phyloP scores from a whole-genome alignment of 768 basidiomycete genomes.

The Kwoniella sp. region DNA sequence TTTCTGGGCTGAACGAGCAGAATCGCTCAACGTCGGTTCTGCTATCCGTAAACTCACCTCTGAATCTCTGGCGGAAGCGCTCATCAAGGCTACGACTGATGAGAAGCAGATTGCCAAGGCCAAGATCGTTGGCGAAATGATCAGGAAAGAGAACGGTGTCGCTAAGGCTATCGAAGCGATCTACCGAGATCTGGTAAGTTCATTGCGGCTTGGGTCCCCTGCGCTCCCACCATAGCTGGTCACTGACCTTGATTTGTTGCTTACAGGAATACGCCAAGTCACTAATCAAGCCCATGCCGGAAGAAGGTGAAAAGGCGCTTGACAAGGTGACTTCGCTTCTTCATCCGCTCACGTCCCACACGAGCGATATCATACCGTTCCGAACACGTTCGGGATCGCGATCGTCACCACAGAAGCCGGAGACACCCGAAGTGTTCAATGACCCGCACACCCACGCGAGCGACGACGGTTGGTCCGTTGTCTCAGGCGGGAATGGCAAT shows the following conservation, averaged over 20 bases:
- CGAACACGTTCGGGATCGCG: slow-evolving; percentile 16
- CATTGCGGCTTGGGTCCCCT: neutral
- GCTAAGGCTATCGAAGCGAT: slow-evolving; percentile 89
- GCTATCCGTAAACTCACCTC: slow-evolving; percentile 85
- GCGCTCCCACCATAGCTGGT: neutral
- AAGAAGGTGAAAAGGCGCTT: slow-evolving; percentile 18
- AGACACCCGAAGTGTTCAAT: neutral
- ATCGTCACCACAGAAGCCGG: slow-evolving; percentile 12
- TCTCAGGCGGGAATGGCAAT: slow-evolving; percentile 6
- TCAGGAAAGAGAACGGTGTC: slow-evolving; percentile 90
- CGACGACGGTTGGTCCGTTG: slow-evolving; percentile 25
- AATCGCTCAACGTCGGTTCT: slow-evolving; percentile 87
- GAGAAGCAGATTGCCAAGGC: slow-evolving; percentile 85
- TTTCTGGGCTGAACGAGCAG: slow-evolving; percentile 98
- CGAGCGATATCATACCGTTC: slow-evolving; percentile 5
- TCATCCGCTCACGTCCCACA: slow-evolving; percentile 19
- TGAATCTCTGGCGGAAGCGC: slow-evolving; percentile 73
- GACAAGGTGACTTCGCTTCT: slow-evolving; percentile 31
- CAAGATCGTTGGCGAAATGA: slow-evolving; percentile 78
- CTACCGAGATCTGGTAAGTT: slow-evolving; percentile 75
- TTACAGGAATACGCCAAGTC: slow-evolving; percentile 79
- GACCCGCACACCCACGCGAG: slow-evolving; percentile 6
- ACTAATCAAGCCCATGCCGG: slow-evolving; percentile 67
- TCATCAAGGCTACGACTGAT: slow-evolving; percentile 80
- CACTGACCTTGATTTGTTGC: neutral